Conservation (phyloP, 2,329 filamentous ascomycete species). For the Zymoseptoria ardabiliae region DNA sequence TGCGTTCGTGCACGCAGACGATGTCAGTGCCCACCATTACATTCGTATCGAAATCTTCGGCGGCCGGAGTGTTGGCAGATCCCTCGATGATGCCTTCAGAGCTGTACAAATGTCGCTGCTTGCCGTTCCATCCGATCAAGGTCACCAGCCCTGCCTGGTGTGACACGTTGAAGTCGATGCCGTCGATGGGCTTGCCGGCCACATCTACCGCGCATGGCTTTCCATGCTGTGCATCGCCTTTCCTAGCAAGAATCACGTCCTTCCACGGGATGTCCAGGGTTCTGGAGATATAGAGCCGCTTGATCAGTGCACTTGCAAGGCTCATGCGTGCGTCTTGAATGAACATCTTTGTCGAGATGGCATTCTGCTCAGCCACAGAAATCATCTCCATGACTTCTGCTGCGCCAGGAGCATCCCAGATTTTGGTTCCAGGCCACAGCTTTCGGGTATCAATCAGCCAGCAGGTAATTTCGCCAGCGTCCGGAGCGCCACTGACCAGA, state of each 20-base stretch:
- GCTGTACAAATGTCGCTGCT: conserved; percentile 19
- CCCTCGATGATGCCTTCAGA: conserved; percentile 24
- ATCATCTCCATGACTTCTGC: conserved; percentile 37
- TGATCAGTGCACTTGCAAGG: conserved; percentile 64
- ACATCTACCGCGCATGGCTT: conserved; percentile 44
- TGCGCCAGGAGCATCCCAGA: conserved; percentile 36
- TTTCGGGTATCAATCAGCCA: conserved; percentile 45
- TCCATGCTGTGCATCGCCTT: conserved; percentile 44
- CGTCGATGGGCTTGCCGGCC: conserved; percentile 31
- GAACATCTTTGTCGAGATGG: conserved; percentile 48
- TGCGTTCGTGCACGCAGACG: conserved; percentile 66
- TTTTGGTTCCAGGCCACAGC: conserved; percentile 41
- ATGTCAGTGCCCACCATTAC: conserved; percentile 63
- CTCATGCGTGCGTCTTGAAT: conserved; percentile 63
- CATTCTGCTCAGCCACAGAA: conserved; percentile 47
- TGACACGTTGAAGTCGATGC: conserved; percentile 65
- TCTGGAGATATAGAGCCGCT: conserved; percentile 60
- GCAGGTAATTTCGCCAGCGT: conserved; percentile 32
- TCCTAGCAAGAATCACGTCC: conserved; percentile 49
- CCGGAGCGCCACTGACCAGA: conserved; percentile 1
- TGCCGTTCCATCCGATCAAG: conserved; percentile 48
- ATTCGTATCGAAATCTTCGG: conserved; percentile 20
- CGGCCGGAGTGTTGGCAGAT: conserved; percentile 15
- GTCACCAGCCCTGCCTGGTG: conserved; percentile 72
- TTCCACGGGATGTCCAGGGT: conserved; percentile 55